Evolutionary conservation across 768 basidiomycete genomes (phyloP), one percentile per base, ranked within the genome.

Genomic region (Suillus brevipes): DNA sequence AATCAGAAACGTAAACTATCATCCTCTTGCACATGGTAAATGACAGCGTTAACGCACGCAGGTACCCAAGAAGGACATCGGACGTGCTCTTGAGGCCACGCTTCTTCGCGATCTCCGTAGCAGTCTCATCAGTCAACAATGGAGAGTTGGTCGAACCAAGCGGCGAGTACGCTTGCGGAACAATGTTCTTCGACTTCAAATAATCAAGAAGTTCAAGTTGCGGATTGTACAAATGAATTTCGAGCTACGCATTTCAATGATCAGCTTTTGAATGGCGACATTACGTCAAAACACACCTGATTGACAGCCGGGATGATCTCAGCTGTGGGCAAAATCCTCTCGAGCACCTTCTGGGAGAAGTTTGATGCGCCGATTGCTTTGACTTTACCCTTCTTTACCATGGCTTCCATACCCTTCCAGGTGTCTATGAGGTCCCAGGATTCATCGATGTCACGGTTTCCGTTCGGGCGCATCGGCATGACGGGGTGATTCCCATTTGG

Each of bases 361-460:
- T 94, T 94, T 68, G 90, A 92, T 38, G 88, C 87, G 37, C 92
- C 92, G 69, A 91, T 91, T 28, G 80, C 71, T 68, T 72, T 78
- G 67, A 87, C 87, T 76, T 89, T 91, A 69, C 88, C 91, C 70
- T 85, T 88, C 74, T 85, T 85, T 65, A 86, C 75, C 37, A 94
- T 67, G 12, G 79, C 86, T 74, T 95, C 94, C 89, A 95, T 89
- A 74, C 90, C 87, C 70, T 85, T 87, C 92, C 94, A 95, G 16
- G 94, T 94, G 60, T 93, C 84, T 60, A 75, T 79, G 70, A 92
- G 73, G 34, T 86, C 81, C 85, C 90, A 90, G 47, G 84, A 80
- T 69, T 83, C 82, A 68, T 88, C 85, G 56, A 91, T 79, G 72
- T 92, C 91, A 43, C 91, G 83, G 68, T 79, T 82, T 64, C 91